Conservation (phyloP, 257 asterid species). For the Eucommia ulmoides region DNA sequence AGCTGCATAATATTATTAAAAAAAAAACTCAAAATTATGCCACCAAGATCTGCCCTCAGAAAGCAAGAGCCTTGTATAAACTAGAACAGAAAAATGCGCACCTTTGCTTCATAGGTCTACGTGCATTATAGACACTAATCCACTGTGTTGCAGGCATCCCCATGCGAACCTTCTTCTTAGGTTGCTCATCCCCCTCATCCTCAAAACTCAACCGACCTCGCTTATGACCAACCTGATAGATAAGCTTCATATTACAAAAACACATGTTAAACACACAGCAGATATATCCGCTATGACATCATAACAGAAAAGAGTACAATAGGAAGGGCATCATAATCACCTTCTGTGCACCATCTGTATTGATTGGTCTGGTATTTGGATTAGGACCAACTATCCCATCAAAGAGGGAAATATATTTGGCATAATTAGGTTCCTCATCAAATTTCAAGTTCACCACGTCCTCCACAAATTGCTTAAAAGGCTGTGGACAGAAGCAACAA, state of each 20-base stretch:
- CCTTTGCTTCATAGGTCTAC: conserved; percentile 89
- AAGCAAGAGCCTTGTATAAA: background rate
- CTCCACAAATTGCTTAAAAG: conserved; percentile 53
- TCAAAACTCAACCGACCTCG: conserved; percentile 55
- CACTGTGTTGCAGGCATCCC: conserved; percentile 82
- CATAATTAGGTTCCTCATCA: conserved; percentile 81
- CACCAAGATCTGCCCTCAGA: background rate
- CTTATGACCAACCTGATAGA: conserved; percentile 65
- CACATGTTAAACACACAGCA: no score
- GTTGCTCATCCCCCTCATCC: conserved; percentile 69
- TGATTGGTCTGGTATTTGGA: conserved; percentile 66
- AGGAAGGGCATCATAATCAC: conserved; percentile 18
- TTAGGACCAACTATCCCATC: conserved; percentile 66
- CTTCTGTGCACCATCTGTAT: conserved; percentile 90
- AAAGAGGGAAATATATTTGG: conserved; percentile 61
- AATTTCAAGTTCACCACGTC: conserved; percentile 67
- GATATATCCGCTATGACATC: no score
- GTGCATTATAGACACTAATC: conserved; percentile 76
- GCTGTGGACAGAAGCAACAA: conserved; percentile 61
- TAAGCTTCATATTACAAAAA: conserved; percentile 11
- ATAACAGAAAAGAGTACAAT: conserved; percentile 3
- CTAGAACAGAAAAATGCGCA: conserved; percentile 8
- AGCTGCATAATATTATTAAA: background rate
- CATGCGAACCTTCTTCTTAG: conserved; percentile 63
- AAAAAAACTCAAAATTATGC: background rate